Evolutionary conservation across 192 early-diverging fungal species (phyloP), one percentile per base, ranked within the genome.

Genomic region (Diversispora eburnea): DNA sequence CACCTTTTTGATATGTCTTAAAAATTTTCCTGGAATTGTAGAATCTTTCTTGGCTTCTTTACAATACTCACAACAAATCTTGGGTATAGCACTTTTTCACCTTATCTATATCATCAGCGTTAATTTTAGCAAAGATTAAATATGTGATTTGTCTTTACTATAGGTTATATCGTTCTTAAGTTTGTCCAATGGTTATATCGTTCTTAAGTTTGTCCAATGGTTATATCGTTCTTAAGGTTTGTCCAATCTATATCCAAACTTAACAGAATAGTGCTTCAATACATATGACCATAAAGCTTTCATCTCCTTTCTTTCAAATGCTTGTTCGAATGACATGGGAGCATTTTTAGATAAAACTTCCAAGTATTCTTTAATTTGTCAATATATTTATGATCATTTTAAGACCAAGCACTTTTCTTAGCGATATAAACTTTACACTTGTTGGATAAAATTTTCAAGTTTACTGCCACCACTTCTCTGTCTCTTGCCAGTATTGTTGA

Each of bases 1-100:
- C 56, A 57, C 56, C 56, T 57, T 57, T 57, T 57, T 57, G 55
- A 57, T 57, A 19, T 57, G 55, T 57, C 55, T 19, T n/a, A 57
- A n/a, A 57, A 57, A 57, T 57, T 25, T 25, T 57, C 20, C 20
- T 3, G 56, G 56, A 57, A 20, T 20, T 19, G 2, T 57, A 57
- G 56, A 3, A 57, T 57, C n/a, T 19, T 57, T 57, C 20, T 57
- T 57, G 13, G 56, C 19, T 3, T 10, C 19, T 19, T 57, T 10
- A 57, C 19, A 57, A 57, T 57, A 57, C n/a, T 57, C 3, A 19
- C 55, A 57, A 57, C 55, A 57, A 57, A 8, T 3, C 8, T 0
- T 8, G n/a, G n/a, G n/a, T n/a, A n/a, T n/a, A n/a, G n/a, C 6
- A 0, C 15, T n/a, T 6, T 1, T 2, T 57, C n/a, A 19, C 9